Base-by-base conservation (phyloP, 2,329 filamentous ascomycete genomes). In the Cladosporium sp. region DNA sequence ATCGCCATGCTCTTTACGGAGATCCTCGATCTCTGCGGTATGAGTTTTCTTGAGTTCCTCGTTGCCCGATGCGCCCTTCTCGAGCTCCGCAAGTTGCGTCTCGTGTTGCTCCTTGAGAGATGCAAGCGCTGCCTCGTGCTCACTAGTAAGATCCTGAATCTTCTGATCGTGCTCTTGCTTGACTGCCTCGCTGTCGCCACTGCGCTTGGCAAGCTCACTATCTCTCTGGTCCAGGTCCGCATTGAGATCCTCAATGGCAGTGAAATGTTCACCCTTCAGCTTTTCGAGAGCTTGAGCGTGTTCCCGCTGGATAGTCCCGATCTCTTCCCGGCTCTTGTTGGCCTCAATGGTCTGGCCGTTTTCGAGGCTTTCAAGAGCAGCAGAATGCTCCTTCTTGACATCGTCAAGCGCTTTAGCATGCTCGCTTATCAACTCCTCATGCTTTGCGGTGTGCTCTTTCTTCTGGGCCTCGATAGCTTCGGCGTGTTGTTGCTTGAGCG, bases 351-450 rank as follows among this genome's bases (percentile, higher is more conserved):
- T 33, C 62, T 68, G 23, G 18, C 61, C n/a, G 33, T 37, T 63
- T 29, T 66, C 58, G 16, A 44, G 40, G 26, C 21, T 35, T 16
- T 56, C n/a, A 50, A 64, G 18, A 61, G 44, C 28, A 61, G 63
- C 21, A 31, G 65, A 56, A 29, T 58, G 62, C 18, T 74, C 66
- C 56, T 71, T 69, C 33, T 71, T 71, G n/a, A 71, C 58, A 10
- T 59, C 67, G 31, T 50, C 53, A 18, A 69, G 62, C 29, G 67
- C 64, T 23, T 68, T 66, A 12, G 57, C 31, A 29, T 58, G 49
- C 5, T 35, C 31, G 26, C 29, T 31, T 5, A 14, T 44, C 18
- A 61, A 6, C 23, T 57, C 26, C 21, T 66, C 50, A 6, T 40
- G 33, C 50, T 53, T 29, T 10, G n/a, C 50, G 4, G 62, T 52